These are phyloP conservation scores for Fusarium dimerum DNA, from an alignment of 2,329 filamentous ascomycete species.

Conservation along the genomic window DNA sequence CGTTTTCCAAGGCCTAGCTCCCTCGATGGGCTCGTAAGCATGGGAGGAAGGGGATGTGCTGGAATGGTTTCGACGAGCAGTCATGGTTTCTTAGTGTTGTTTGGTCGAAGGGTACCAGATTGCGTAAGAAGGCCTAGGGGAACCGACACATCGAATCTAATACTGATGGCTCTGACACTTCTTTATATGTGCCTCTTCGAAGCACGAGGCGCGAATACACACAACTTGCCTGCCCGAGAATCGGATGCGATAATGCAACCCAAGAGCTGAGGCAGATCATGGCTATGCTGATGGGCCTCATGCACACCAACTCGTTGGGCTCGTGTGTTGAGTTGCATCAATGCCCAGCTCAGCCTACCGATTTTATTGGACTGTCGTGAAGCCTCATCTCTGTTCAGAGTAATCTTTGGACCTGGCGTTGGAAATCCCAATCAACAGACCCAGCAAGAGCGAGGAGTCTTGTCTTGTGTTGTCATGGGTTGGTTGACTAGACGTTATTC, in stretches of 20 bases:
- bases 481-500: not conserved
- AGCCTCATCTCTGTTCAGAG: not conserved
- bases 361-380: not conserved
- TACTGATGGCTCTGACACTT: not conserved
- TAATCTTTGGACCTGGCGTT: not conserved
- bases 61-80: not conserved
- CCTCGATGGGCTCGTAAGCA: not conserved
- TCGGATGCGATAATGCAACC: no score
- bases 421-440: not conserved
- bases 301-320: not conserved
- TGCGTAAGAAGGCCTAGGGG: not conserved
- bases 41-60: not conserved
- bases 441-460: not conserved
- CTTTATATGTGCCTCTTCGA: not conserved
- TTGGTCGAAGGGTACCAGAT: not conserved
- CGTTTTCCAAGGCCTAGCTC: not conserved
- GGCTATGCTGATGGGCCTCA: not conserved
- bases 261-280: no score
- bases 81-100: not conserved
- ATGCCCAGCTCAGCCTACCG: no score
- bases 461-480: no score
- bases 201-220: not conserved
- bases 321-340: not conserved
- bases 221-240: not conserved
- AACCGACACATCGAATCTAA: not conserved